phyloP scores from a whole-genome alignment of 2,329 filamentous ascomycete species.

The Samsoniella hepiali region DNA sequence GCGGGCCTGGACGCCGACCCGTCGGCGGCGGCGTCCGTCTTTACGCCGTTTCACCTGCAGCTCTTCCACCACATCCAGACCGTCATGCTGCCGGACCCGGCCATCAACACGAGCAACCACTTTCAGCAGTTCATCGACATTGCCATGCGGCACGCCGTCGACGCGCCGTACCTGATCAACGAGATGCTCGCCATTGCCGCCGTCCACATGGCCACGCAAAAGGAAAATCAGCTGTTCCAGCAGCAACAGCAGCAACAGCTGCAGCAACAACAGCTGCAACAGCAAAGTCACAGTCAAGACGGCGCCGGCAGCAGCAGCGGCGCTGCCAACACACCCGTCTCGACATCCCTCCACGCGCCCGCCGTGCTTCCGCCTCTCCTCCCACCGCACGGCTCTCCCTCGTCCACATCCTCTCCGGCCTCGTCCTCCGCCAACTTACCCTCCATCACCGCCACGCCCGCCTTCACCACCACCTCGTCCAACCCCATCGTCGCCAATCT shows the following conservation, averaged over 20 bases:
- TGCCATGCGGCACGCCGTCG: constrained; percentile 31
- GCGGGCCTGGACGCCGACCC: constrained; percentile 12
- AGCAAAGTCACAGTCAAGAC: not conserved
- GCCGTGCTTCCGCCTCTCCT: constrained; percentile 11
- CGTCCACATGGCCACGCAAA: constrained; percentile 31
- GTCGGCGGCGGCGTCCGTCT: constrained; percentile 26
- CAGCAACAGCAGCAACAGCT: constrained; percentile 7
- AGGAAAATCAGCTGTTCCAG: constrained; percentile 25
- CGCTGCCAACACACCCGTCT: constrained; percentile 20
- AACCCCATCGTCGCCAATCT: constrained; percentile 24
- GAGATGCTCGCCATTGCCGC: constrained; percentile 45
- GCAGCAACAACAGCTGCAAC: not conserved
- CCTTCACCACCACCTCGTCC: constrained; percentile 14
- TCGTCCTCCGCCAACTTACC: constrained; percentile 19
- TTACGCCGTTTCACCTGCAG: constrained; percentile 38
- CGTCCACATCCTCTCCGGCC: constrained; percentile 19
- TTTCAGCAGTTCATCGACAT: constrained; percentile 30
- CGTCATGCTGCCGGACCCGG: constrained; percentile 23
- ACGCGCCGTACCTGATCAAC: constrained; percentile 45
- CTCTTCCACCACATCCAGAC: constrained; percentile 38
- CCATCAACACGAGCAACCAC: constrained; percentile 23
- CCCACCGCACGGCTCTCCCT: constrained; percentile 18
- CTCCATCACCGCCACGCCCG: constrained; percentile 2
- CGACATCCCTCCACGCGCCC: constrained; percentile 17
- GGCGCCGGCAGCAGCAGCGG: not conserved